Base-by-base conservation (phyloP, 2,329 filamentous ascomycete genomes). In the Penicillium corylophilum region DNA sequence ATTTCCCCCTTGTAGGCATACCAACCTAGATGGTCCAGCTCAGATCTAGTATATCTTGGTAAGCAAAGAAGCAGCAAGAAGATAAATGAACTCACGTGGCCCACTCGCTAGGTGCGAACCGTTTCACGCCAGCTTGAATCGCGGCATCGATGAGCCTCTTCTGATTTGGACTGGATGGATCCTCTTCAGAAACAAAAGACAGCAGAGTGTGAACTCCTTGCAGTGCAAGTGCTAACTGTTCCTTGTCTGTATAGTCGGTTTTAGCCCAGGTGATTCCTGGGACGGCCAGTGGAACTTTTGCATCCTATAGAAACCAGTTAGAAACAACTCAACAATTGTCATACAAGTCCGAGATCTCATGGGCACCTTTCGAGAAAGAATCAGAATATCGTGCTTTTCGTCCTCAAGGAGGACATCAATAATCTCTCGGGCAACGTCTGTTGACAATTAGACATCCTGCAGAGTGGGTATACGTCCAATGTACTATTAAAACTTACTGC, bases 381-480 rank as follows among this genome's bases (percentile, higher is more conserved):
- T 69, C 0, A 73, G 64, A 41, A 85, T 79, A 0, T 82, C 70
- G 50, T 85, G 82, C 48, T 77, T 81, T 9, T 72, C 71, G 3
- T 71, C 70, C 3, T 74, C 74, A 2, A 80, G 59, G 0, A 83
- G 69, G 3, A 67, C 72, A 51, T 83, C 79, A 20, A 83, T 66
- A 9, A 84, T 62, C 60, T 82, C 81, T 38, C 68, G 72, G 2
- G 77, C 78, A 42, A 85, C 76, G 49, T 81, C 81, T 83, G 41
- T 24, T n/a, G 29, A 28, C 24, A 23, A 26, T 41, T 44, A 16
- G 50, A 22, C 50, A 54, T 35, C 22, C 12, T 50, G 48, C 42
- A 15, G 42, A 10, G 20, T 15, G 35, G 18, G 42, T 10, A 23
- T 15, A 36, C 20, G 20, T 51, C 24, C 5, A 3, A 29, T 9